phyloP scores from a whole-genome alignment of 2,329 filamentous ascomycete genomes.

The Cryphonectria nitschkei region DNA sequence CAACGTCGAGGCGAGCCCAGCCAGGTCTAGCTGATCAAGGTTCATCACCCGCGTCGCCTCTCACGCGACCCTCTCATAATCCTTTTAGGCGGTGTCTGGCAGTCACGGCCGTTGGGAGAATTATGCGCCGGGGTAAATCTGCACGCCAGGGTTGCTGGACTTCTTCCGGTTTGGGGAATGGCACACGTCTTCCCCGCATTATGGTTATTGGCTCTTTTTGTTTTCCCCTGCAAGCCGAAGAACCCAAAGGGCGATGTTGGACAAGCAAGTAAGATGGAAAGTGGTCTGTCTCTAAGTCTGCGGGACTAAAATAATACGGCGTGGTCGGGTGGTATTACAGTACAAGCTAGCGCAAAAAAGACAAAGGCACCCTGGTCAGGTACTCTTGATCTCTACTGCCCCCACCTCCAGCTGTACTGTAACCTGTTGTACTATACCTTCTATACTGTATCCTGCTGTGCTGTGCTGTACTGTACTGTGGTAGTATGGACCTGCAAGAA shows the following conservation, averaged over 20 bases:
- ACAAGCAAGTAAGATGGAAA: background rate
- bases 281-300: background rate
- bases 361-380: no score
- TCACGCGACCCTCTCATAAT: constrained; percentile 1
- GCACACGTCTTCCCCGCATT: constrained; percentile 6
- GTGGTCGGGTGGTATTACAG: background rate
- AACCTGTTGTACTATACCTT: no score
- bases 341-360: no score
- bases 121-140: constrained; percentile 1
- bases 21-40: constrained; percentile 17
- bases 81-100: background rate
- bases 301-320: background rate
- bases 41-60: constrained; percentile 16
- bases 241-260: background rate
- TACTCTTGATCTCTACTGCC: no score
- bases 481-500: no score
- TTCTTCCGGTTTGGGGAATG: background rate
- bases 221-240: no score
- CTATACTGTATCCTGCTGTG: no score
- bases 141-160: constrained; percentile 13
- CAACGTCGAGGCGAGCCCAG: constrained; percentile 1
- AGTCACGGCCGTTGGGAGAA: constrained; percentile 1
- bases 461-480: no score
- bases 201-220: background rate
- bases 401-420: no score